phyloP scores from a whole-genome alignment of 148 eudicot genomes.

The Chenopodium quinoa region DNA sequence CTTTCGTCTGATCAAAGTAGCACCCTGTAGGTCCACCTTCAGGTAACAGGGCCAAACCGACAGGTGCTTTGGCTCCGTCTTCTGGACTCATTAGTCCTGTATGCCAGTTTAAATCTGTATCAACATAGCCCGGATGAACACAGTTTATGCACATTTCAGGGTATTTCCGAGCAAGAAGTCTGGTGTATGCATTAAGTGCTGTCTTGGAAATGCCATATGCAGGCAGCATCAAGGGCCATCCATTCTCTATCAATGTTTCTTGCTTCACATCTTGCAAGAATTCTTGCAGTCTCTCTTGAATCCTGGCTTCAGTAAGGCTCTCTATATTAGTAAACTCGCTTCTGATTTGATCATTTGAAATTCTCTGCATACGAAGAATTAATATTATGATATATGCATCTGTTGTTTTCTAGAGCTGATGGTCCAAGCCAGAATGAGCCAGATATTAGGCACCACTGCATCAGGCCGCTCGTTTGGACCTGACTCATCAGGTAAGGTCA shows the following conservation, averaged over 20 bases:
- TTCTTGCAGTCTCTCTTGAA: constrained; percentile 15
- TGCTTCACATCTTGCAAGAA: constrained; percentile 28
- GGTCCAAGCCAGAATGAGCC: not conserved
- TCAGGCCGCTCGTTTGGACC: no score
- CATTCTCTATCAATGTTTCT: constrained; percentile 12
- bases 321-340: constrained; percentile 19
- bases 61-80: constrained; percentile 24
- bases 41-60: constrained; percentile 21
- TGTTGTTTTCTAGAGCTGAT: not conserved
- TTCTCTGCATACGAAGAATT: constrained; percentile 20
- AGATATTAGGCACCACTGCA: no score
- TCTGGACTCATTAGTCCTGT: constrained; percentile 22
- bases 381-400: not conserved
- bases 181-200: constrained; percentile 28
- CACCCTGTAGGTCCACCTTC: constrained; percentile 25
- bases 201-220: constrained; percentile 35
- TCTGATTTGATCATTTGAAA: constrained; percentile 20
- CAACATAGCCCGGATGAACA: constrained; percentile 30
- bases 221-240: constrained; percentile 31
- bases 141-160: constrained; percentile 30
- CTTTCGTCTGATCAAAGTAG: constrained; percentile 22
- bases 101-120: constrained; percentile 27
- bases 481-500: not conserved
- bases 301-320: constrained; percentile 20
- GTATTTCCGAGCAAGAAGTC: constrained; percentile 22